A percentile compares a stretch with the other conserved stretches of the same genome.
phyloP scores from a whole-genome alignment of 139 green algal species.

The Chlamydomonas incerta region DNA sequence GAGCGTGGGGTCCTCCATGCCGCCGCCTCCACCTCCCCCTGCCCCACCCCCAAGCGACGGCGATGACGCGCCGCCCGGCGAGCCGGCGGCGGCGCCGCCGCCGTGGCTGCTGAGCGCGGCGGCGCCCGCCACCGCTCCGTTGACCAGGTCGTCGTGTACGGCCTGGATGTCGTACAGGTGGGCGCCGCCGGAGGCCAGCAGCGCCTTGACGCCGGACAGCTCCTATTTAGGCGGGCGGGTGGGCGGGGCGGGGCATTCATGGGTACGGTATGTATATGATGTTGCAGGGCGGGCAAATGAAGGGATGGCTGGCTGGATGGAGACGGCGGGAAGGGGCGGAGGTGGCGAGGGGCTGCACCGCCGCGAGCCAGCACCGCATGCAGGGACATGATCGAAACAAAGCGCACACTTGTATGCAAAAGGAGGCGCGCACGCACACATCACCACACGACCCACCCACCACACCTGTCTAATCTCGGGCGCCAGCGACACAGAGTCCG shows the following conservation, averaged over 20 bases:
- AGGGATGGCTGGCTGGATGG: no score
- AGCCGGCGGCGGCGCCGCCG: not conserved
- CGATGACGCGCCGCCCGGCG: not conserved
- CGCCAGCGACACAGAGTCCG: slow-evolving; percentile 22
- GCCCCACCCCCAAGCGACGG: no score
- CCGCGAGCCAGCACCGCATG: no score
- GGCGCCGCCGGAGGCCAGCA: not conserved
- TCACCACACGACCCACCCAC: no score
- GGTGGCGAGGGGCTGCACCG: no score
- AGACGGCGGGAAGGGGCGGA: no score
- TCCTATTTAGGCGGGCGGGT: not conserved
- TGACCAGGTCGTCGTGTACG: not conserved
- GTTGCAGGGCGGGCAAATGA: no score
- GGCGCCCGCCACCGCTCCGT: not conserved
- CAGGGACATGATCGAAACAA: no score
- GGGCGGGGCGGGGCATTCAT: no score
- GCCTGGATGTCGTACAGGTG: not conserved
- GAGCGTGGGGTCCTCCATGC: not conserved
- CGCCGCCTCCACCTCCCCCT: not conserved
- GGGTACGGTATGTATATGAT: no score
- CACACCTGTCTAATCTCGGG: slow-evolving; percentile 16
- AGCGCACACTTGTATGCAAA: no score
- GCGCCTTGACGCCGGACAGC: not conserved
- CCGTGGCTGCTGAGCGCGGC: not conserved
- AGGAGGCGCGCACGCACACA: no score